Conservation (phyloP, 169 alveolate species). For the Eimeria tenella region DNA sequence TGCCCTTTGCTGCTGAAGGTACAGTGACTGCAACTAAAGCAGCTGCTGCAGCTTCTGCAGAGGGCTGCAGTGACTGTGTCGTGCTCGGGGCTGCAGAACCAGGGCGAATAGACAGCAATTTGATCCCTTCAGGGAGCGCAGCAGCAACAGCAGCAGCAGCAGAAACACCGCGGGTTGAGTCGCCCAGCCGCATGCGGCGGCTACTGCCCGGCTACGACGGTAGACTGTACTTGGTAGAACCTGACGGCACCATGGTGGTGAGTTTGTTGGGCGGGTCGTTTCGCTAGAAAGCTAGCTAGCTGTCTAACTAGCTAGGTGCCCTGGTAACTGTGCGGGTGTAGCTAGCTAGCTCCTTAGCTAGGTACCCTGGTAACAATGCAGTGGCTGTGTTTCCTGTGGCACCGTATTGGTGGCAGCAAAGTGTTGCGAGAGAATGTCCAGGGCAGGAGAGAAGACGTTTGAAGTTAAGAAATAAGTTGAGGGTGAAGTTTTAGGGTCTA, state of each 20-base stretch:
- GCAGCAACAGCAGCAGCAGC: conserved; percentile 31
- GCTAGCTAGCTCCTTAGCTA: not conserved
- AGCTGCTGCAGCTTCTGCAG: not conserved
- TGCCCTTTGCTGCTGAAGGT: not conserved
- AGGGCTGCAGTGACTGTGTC: conserved; percentile 8
- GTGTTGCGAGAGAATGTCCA: not conserved
- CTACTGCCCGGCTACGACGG: conserved; percentile 74
- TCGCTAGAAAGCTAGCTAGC: conserved; percentile 11
- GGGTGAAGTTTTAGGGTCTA: not conserved
- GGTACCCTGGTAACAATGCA: not conserved
- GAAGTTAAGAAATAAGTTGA: not conserved
- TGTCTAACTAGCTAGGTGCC: not conserved
- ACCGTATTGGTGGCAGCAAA: not conserved
- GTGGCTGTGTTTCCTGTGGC: too few species aligned
- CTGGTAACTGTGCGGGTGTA: not conserved
- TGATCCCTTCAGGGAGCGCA: not conserved
- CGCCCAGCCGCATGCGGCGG: conserved; percentile 52
- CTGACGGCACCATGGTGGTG: conserved; percentile 68
- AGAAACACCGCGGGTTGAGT: not conserved
- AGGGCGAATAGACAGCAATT: not conserved
- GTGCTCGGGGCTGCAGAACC: conserved; percentile 23
- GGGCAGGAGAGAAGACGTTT: not conserved
- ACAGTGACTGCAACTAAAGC: not conserved
- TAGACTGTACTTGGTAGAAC: conserved; percentile 59
- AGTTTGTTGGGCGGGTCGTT: not conserved